phyloP scores from a whole-genome alignment of 345 rosid species.

The Toxicodendron radicans region DNA sequence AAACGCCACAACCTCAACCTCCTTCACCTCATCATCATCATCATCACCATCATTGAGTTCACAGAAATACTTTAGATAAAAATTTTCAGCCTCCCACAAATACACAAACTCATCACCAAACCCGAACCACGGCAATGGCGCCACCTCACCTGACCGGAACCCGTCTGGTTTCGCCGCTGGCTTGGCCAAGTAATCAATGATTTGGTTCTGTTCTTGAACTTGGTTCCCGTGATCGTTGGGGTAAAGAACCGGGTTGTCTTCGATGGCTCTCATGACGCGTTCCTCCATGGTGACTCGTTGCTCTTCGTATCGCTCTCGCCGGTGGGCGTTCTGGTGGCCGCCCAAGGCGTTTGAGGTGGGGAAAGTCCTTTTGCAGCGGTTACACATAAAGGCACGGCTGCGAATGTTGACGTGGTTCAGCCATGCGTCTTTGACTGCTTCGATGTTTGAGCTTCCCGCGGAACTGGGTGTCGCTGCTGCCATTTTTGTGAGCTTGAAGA shows the following conservation, averaged over 20 bases:
- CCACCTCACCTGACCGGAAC: no score
- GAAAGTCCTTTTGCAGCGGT: constrained; percentile 20
- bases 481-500: no score
- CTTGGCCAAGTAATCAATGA: neutral
- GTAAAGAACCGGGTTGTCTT: no score
- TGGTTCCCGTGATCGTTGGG: no score
- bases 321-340: constrained; percentile 29
- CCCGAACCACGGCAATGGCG: no score
- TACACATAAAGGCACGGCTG: constrained; percentile 1
- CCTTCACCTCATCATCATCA: no score
- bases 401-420: neutral
- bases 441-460: neutral
- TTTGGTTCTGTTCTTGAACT: neutral
- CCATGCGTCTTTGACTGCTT: no score
- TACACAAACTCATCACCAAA: no score
- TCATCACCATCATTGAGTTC: no score
- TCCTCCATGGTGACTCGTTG: neutral
- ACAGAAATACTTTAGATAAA: no score
- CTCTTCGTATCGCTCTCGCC: constrained; percentile 3
- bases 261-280: neutral
- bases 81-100: no score
- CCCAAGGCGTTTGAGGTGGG: constrained; percentile 17
- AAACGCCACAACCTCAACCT: no score
- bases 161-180: neutral
- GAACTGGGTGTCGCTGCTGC: neutral